A percentile compares a stretch with the other conserved stretches of the same genome.
Conservation (phyloP, 176 grass and related monocot species). For the Melocanna baccifera region DNA sequence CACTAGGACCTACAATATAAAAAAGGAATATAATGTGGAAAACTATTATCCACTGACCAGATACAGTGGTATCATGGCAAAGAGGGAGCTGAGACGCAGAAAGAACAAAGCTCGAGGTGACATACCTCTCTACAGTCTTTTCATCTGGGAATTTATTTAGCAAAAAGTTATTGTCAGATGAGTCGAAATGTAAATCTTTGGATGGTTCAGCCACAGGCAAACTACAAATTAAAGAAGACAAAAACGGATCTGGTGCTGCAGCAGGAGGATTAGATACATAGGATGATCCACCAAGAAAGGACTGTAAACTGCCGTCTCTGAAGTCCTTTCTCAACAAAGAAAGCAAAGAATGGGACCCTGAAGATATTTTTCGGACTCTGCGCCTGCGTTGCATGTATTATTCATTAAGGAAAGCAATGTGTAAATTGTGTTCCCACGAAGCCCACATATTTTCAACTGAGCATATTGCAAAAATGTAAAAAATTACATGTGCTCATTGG, state of each 20-base stretch:
- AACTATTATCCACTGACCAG: constrained; percentile 44
- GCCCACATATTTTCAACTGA: neutral
- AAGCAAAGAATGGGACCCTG: constrained; percentile 62
- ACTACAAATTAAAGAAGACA: constrained; percentile 87
- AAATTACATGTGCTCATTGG: neutral
- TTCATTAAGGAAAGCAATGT: constrained; percentile 63
- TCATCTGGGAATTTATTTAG: constrained; percentile 64
- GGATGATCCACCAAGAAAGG: constrained; percentile 80
- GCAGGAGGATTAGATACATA: constrained; percentile 54
- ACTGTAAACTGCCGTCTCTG: constrained; percentile 73
- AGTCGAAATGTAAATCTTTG: constrained; percentile 67
- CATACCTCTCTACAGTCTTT: constrained; percentile 69
- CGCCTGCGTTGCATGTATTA: constrained; percentile 71
- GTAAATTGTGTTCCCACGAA: constrained; percentile 1
- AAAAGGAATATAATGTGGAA: neutral
- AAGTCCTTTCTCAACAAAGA: constrained; percentile 84
- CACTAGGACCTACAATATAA: neutral
- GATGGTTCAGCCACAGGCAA: constrained; percentile 63
- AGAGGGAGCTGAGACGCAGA: constrained; percentile 41
- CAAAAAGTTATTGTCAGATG: constrained; percentile 57
- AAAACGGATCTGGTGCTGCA: constrained; percentile 79
- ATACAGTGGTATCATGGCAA: constrained; percentile 41
- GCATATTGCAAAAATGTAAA: constrained; percentile 3
- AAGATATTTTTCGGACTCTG: constrained; percentile 66
- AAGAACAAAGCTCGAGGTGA: constrained; percentile 45